Evolutionary conservation across 2,329 filamentous ascomycete species (phyloP).

Genomic region (Fusarium ambrosium): DNA sequence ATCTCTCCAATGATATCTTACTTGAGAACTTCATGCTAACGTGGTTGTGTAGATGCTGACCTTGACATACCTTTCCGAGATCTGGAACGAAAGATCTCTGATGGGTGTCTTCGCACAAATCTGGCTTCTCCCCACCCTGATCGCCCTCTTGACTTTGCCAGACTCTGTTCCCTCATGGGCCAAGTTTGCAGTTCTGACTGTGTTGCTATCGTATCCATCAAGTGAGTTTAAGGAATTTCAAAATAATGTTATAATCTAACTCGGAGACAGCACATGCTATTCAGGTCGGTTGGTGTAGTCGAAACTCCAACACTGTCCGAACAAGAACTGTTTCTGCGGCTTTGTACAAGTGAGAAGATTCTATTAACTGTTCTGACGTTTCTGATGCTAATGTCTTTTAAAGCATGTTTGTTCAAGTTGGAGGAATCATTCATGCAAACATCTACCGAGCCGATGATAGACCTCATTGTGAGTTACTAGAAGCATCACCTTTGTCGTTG

Average conservation of each 20-base stretch:
- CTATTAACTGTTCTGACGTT: not conserved
- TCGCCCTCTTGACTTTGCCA: constrained; percentile 52
- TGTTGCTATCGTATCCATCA: constrained; percentile 56
- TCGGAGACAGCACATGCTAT: constrained; percentile 47
- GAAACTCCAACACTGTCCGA: constrained; percentile 71
- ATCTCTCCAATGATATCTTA: not conserved
- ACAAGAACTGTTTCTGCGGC: constrained; percentile 71
- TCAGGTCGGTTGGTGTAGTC: constrained; percentile 68
- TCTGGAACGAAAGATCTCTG: constrained; percentile 62
- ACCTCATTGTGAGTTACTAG: constrained; percentile 8
- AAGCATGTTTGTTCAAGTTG: constrained; percentile 58
- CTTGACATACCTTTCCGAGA: constrained; percentile 47
- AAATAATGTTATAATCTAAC: not conserved
- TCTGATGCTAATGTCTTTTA: not conserved
- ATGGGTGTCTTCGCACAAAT: constrained; percentile 58
- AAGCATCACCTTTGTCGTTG: too few species aligned
- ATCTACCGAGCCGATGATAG: constrained; percentile 43
- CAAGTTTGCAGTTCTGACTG: constrained; percentile 51
- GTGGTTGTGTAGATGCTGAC: constrained; percentile 5
- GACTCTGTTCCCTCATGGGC: constrained; percentile 49
- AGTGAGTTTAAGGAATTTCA: constrained; percentile 42
- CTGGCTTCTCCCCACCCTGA: constrained; percentile 72
- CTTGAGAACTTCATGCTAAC: not conserved
- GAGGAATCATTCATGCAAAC: constrained; percentile 57
- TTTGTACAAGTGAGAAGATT: constrained; percentile 62